Percentiles rank a stretch among this genome's conserved stretches.
Conservation (phyloP, 83 land plant species). For the Thuja plicata region DNA sequence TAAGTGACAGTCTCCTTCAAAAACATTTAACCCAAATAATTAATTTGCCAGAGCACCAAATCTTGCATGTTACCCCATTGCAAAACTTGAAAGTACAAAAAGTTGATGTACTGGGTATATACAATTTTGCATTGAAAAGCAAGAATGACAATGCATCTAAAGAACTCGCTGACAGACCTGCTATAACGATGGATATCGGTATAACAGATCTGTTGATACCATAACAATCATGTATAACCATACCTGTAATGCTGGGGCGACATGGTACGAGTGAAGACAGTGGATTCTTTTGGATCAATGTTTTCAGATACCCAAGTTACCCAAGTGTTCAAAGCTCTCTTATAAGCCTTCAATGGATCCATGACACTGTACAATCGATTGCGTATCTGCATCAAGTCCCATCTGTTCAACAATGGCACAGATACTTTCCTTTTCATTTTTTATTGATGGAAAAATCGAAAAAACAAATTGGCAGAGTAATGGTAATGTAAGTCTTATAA, state of each 20-base stretch:
- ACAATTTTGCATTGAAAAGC: no score
- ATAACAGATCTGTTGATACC: no score
- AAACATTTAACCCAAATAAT: neutral
- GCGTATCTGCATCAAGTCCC: neutral
- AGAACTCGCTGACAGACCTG: no score
- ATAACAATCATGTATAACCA: no score
- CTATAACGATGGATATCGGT: no score
- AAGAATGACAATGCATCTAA: no score
- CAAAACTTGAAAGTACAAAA: no score
- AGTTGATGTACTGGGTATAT: no score
- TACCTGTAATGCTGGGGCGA: constrained; percentile 16
- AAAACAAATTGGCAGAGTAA: neutral
- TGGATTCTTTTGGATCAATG: neutral
- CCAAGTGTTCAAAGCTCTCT: constrained; percentile 12
- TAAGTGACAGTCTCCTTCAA: no score
- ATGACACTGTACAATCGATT: neutral
- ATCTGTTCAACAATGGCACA: neutral
- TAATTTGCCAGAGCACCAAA: neutral
- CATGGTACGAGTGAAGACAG: constrained; percentile 4
- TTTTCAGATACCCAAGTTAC: constrained; percentile 8
- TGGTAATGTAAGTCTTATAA: neutral
- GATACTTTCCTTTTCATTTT: neutral
- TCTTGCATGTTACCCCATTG: no score
- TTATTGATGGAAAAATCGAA: neutral
- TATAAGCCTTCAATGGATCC: constrained; percentile 15